phyloP scores from a whole-genome alignment of 2,329 filamentous ascomycete genomes.

The Alternaria longipes region DNA sequence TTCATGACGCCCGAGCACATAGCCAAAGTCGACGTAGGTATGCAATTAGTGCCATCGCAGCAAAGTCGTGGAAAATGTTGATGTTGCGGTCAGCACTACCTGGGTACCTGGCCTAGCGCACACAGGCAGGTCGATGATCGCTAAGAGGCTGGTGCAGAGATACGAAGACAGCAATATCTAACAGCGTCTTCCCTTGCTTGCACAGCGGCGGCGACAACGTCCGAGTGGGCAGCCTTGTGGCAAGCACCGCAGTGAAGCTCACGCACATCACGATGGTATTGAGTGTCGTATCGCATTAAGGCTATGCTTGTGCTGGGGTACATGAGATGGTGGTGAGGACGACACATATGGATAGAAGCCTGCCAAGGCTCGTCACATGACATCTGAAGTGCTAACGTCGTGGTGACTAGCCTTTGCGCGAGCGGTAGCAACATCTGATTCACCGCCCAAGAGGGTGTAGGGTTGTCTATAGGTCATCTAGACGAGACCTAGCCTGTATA shows the following conservation, averaged over 20 bases:
- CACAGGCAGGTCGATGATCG: neutral
- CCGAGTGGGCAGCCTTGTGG: neutral
- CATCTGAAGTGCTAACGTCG: no score
- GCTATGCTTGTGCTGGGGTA: no score
- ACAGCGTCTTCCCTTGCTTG: neutral
- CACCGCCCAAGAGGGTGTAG: no score
- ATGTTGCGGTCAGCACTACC: neutral
- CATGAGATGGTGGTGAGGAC: no score
- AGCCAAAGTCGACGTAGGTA: neutral
- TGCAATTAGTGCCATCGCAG: neutral
- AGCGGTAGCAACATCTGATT: neutral
- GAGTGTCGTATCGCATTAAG: no score
- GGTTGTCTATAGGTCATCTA: no score
- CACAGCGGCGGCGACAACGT: neutral
- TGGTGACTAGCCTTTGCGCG: neutral
- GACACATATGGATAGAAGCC: no score
- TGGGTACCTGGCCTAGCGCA: neutral
- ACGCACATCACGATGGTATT: rapidly evolving
- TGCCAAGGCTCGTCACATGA: no score
- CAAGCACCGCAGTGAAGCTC: neutral
- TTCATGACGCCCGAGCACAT: neutral
- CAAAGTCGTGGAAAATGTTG: neutral
- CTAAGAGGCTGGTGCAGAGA: neutral
- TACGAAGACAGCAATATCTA: neutral
- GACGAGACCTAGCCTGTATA: rapidly evolving